Conservation (phyloP, 2,329 filamentous ascomycete genomes). For the Fusarium camptoceras region DNA sequence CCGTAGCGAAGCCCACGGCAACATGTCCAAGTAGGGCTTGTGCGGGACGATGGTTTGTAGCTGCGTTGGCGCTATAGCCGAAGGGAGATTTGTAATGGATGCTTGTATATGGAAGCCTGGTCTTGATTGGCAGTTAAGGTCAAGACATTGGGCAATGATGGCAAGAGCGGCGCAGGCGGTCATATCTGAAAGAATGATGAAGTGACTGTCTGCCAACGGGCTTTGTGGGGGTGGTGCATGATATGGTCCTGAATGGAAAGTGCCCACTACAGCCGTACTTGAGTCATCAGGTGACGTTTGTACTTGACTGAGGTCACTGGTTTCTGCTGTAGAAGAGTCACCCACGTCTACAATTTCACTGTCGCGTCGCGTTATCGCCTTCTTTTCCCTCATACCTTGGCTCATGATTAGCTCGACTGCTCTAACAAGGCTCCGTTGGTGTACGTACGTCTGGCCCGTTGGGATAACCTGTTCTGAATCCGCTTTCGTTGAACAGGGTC, state of each 20-base stretch:
- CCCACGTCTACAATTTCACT: accelerated
- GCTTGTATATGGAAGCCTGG: background rate
- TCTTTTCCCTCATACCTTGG: background rate
- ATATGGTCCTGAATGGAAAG: background rate
- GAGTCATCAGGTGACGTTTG: background rate
- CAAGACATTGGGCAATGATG: background rate
- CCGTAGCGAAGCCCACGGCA: conserved; percentile 23
- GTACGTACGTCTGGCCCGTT: conserved; percentile 30
- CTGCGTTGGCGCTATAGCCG: conserved; percentile 5
- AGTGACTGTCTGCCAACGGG: background rate
- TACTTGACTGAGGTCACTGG: accelerated
- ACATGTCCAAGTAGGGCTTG: conserved; percentile 20
- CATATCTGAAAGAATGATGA: conserved; percentile 8
- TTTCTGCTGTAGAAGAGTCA: background rate
- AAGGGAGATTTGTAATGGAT: accelerated
- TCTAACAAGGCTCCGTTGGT: accelerated
- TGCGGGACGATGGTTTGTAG: conserved; percentile 23
- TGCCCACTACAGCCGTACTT: background rate
- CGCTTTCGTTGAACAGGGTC: conserved; percentile 29
- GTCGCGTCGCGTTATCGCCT: accelerated
- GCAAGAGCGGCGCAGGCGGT: conserved; percentile 10
- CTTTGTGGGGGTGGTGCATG: background rate
- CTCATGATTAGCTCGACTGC: accelerated
- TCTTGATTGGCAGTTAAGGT: background rate
- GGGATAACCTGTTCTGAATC: conserved; percentile 36